Base-by-base conservation (phyloP, 495 filamentous ascomycete species). In the Margaritispora aquatica region DNA sequence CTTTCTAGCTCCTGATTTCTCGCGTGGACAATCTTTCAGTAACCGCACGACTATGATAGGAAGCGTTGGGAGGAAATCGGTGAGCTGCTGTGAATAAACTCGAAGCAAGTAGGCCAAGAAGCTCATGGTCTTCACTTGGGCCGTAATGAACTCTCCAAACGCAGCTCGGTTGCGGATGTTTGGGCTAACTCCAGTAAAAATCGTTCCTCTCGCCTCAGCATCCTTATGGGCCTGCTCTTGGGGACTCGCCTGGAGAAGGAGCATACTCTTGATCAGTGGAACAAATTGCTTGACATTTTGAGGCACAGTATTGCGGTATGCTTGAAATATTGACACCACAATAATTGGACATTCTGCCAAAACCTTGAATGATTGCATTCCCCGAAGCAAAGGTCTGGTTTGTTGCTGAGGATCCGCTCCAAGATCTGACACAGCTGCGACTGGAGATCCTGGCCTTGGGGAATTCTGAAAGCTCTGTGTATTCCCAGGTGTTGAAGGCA, bases 351-450 rank as follows among this genome's bases (percentile, higher is more conserved):
- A 97, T 70, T 99, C 95, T 0, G 93, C 89, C 17, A 97, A 81
- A 31, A 99, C 95, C 72, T 97, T 99, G 80, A 99, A 99, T 4
- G 93, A 97, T 71, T 96, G 88, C 92, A 97, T 96, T 19, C 95
- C 94, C 69, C 88, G 91, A 41, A 90, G 74, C 23, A 97, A 72
- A 23, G 87, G 84, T 57, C 93, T 85, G 26, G 83, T 87, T 53
- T 88, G 81, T 70, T 93, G 91, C 61, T 92, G 89, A 38, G 70
- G 69, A 63, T 94, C 91, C 11, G 82, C 77, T 13, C 83, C 86
- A 11, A 92, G 75, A 53, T 97, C 93, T 38, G 85, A 79, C 10
- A 80, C 81, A 2, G 90, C 85, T 4, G 90, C 87, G 15, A 90
- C 84, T 26, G 95, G 95, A 11, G 95, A 97, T 41, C 84, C 90